Percentiles rank a stretch among this genome's conserved stretches.
Conservation (phyloP, 345 rosid genomes). For the Gossypium raimondii region DNA sequence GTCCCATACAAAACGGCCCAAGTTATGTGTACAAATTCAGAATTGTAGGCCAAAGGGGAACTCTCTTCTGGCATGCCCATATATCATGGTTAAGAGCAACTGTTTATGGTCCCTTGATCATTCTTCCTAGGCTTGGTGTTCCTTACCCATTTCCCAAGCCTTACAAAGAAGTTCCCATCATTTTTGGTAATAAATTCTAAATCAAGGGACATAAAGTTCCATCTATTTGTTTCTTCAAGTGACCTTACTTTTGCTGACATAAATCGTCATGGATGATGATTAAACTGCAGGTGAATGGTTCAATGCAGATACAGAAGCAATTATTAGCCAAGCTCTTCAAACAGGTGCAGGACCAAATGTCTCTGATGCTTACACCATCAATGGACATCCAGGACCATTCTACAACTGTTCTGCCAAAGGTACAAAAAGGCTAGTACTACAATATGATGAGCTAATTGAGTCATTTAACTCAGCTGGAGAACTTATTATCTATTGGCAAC, state of each 20-base stretch:
- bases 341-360: conserved; percentile 81
- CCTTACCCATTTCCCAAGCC: conserved; percentile 65
- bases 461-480: not conserved
- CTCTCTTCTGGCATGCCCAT: conserved; percentile 50
- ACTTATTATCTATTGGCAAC: not conserved
- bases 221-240: not conserved
- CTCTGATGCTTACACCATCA: conserved; percentile 75
- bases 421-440: not conserved
- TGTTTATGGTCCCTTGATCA: conserved; percentile 58
- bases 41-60: conserved; percentile 47
- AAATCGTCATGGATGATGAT: not conserved
- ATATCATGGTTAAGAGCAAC: conserved; percentile 68
- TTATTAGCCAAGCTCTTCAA: conserved; percentile 60
- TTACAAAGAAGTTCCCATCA: conserved; percentile 62
- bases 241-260: not conserved
- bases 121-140: conserved; percentile 51
- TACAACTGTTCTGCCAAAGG: conserved; percentile 77
- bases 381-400: conserved; percentile 79
- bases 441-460: not conserved
- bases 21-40: conserved; percentile 53
- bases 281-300: conserved; percentile 69
- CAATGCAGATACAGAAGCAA: conserved; percentile 62
- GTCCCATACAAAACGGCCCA: conserved; percentile 50
- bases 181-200: conserved; percentile 34
- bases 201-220: too few species aligned